Evolutionary conservation across 768 basidiomycete genomes (phyloP).

Genomic region (Russula sp.): DNA sequence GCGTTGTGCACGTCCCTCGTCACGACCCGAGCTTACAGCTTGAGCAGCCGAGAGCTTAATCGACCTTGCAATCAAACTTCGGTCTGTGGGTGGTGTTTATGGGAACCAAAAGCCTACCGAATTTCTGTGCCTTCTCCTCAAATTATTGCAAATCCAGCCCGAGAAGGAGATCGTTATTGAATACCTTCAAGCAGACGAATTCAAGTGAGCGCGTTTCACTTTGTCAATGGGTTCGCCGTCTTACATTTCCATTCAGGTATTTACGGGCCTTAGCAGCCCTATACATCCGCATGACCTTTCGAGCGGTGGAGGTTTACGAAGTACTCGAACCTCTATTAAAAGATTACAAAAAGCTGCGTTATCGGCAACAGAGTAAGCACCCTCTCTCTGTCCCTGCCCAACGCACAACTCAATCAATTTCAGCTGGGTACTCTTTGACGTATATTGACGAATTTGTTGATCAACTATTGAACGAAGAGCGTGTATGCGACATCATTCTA

Average conservation of each 20-base stretch:
- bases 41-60: conserved; percentile 81
- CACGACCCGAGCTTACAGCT: background rate
- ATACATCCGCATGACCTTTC: conserved; percentile 94
- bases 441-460: conserved; percentile 93
- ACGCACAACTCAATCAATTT: conserved; percentile 3
- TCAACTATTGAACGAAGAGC: conserved; percentile 75
- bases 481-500: conserved; percentile 94
- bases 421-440: conserved; percentile 81
- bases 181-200: conserved; percentile 94
- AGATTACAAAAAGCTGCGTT: conserved; percentile 86
- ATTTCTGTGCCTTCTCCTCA: conserved; percentile 87
- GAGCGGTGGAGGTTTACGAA: conserved; percentile 85
- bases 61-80: conserved; percentile 83
- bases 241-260: conserved; percentile 50
- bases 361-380: conserved; percentile 67
- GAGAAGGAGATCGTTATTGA: conserved; percentile 96
- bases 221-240: background rate
- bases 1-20: conserved; percentile 23
- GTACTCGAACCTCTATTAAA: conserved; percentile 89
- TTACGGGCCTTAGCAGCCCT: conserved; percentile 88
- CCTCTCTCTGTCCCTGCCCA: background rate
- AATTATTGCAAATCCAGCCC: conserved; percentile 94
- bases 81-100: conserved; percentile 87
- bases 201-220: conserved; percentile 63
- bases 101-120: conserved; percentile 93